These are phyloP conservation scores for Podila verticillata DNA, from an alignment of 192 early-diverging fungal genomes.

Conservation along the genomic window DNA sequence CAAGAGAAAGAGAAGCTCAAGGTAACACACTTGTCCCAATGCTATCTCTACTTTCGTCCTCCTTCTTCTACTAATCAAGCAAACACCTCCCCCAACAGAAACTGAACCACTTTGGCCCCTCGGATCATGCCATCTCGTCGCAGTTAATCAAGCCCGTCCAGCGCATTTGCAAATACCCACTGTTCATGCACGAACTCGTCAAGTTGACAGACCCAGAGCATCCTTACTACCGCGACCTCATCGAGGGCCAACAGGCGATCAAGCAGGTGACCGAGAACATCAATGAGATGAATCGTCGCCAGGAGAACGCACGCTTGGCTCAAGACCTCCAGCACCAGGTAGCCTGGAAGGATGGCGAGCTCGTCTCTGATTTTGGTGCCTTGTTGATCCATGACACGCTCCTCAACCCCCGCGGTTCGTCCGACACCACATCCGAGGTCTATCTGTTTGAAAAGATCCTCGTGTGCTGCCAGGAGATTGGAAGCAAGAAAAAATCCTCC, in stretches of 20 bases:
- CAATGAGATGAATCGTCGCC: conserved; percentile 90
- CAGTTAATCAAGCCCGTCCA: conserved; percentile 98
- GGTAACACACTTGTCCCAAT: conserved; percentile 46
- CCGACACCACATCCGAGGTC: conserved; percentile 77
- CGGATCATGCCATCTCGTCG: conserved; percentile 85
- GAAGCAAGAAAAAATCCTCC: conserved; percentile 53
- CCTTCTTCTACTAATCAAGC: neutral
- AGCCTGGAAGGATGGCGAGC: conserved; percentile 92
- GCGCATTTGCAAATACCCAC: conserved; percentile 97
- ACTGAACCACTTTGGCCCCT: conserved; percentile 77
- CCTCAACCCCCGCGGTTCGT: conserved; percentile 73
- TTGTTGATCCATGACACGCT: conserved; percentile 90
- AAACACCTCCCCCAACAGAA: conserved; percentile 29
- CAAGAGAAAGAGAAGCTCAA: conserved; percentile 70
- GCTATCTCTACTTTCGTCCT: neutral
- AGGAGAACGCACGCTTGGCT: conserved; percentile 86
- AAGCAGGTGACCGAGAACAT: conserved; percentile 88
- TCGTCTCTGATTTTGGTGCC: conserved; percentile 80
- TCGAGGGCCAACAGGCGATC: conserved; percentile 77
- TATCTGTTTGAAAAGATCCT: conserved; percentile 95
- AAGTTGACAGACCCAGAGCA: conserved; percentile 65
- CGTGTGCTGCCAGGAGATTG: conserved; percentile 91
- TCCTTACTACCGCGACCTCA: conserved; percentile 68
- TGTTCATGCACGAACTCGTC: conserved; percentile 80
- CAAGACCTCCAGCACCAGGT: conserved; percentile 83